Evolutionary conservation across 257 asterid species (phyloP).

Genomic region (Solanum raphanifolium): DNA sequence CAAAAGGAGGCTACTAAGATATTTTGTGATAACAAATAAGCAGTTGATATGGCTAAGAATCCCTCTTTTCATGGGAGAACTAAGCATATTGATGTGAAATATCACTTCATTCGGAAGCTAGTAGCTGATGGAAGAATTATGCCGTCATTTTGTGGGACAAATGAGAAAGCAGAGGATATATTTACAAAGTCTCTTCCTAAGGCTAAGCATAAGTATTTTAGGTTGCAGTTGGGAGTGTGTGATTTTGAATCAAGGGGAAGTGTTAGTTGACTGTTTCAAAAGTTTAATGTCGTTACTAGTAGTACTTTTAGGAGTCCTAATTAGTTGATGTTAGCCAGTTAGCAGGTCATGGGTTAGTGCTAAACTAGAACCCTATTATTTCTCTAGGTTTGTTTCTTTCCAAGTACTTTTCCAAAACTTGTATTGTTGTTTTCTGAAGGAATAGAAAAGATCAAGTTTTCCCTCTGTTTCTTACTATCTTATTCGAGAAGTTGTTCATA

Average conservation of each 20-base stretch:
- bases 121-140: background rate
- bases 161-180: background rate
- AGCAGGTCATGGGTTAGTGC: background rate
- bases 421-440: background rate
- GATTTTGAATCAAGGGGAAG: too few species aligned
- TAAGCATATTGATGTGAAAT: too few species aligned
- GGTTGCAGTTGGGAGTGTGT: too few species aligned
- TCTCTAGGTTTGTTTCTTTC: background rate
- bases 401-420: background rate
- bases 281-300: too few species aligned
- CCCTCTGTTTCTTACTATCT: background rate
- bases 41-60: background rate
- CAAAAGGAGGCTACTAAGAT: background rate
- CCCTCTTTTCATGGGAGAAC: background rate
- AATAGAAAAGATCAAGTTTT: too few species aligned
- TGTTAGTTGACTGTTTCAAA: too few species aligned
- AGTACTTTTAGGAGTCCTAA: too few species aligned
- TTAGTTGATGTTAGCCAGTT: background rate
- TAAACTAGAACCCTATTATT: background rate
- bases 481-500: background rate
- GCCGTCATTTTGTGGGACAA: background rate
- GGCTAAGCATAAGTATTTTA: too few species aligned
- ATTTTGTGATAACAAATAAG: background rate
- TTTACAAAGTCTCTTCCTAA: background rate
- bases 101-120: background rate